Evolutionary conservation across 2,329 filamentous ascomycete genomes (phyloP).

Genomic region (Aspergillus spinulosporus): DNA sequence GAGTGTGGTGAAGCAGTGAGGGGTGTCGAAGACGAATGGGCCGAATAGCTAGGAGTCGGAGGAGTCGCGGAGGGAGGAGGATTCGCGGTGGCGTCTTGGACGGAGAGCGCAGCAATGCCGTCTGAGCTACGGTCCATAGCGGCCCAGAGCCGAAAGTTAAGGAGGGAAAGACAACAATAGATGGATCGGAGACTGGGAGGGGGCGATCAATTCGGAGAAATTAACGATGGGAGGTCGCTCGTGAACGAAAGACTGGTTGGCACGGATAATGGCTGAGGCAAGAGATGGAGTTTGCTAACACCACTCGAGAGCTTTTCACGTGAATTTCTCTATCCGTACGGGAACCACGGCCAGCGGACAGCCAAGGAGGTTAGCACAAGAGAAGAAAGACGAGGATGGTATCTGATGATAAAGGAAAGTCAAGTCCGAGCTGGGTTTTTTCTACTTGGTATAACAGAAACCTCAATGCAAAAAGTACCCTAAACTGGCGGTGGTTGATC

Average conservation of each 20-base stretch:
- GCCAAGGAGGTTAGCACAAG: neutral
- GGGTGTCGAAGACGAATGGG: constrained; percentile 19
- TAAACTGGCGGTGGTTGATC: neutral
- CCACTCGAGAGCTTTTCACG: constrained; percentile 13
- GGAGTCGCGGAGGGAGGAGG: constrained; percentile 7
- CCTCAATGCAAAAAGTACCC: neutral
- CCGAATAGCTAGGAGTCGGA: constrained; percentile 11
- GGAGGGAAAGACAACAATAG: constrained; percentile 3
- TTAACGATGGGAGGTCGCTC: constrained; percentile 5
- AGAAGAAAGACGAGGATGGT: neutral
- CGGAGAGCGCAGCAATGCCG: constrained; percentile 20
- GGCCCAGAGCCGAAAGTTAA: constrained; percentile 10
- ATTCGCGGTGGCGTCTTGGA: constrained; percentile 21
- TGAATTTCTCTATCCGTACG: constrained; percentile 9
- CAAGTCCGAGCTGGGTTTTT: neutral
- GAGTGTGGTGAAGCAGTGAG: constrained; percentile 17
- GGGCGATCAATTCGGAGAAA: constrained; percentile 1
- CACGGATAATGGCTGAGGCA: neutral
- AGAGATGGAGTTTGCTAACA: neutral
- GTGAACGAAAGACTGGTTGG: constrained; percentile 5
- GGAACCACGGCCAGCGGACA: neutral
- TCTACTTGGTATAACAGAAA: neutral
- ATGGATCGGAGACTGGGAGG: constrained; percentile 3
- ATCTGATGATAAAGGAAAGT: neutral
- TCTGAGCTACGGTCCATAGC: constrained; percentile 25